A percentile compares a stretch with the other conserved stretches of the same genome.
Conservation (phyloP, 139 green algal genomes). For the Coelastrella sp. region DNA sequence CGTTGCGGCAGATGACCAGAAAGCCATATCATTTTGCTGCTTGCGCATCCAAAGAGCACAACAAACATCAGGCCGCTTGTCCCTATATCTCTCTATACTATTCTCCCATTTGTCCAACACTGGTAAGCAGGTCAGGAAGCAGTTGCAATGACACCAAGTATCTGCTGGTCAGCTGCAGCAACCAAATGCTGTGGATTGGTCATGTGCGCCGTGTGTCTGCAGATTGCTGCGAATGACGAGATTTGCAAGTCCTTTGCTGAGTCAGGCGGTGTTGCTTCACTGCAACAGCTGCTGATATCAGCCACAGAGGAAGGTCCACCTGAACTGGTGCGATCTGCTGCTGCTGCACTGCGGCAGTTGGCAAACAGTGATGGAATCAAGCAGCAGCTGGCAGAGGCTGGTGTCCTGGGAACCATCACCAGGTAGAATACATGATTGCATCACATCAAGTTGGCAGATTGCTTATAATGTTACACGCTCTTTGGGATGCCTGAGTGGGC, state of each 20-base stretch:
- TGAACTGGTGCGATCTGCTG: constrained; percentile 35
- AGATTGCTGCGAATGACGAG: constrained; percentile 77
- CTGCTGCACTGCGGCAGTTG: constrained; percentile 81
- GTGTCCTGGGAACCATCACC: constrained; percentile 59
- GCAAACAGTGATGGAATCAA: constrained; percentile 86
- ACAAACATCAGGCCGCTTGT: too few species aligned
- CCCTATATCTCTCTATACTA: too few species aligned
- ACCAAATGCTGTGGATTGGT: too few species aligned
- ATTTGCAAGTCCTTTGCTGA: constrained; percentile 71
- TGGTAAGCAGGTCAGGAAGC: neutral
- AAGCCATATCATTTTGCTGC: neutral
- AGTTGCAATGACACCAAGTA: neutral
- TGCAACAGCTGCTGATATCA: constrained; percentile 53
- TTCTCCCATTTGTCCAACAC: too few species aligned
- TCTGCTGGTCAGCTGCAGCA: neutral
- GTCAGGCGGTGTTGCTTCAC: constrained; percentile 51
- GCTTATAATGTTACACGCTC: neutral
- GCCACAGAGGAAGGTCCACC: constrained; percentile 2
- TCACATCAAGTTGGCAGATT: neutral
- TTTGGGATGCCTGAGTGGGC: neutral
- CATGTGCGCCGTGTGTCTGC: neutral
- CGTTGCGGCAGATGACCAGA: neutral
- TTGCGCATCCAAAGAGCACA: too few species aligned
- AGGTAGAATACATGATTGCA: constrained; percentile 3
- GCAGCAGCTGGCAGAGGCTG: constrained; percentile 65